Base-by-base conservation (phyloP, 768 basidiomycete species). In the Nidularia pulvinata region DNA sequence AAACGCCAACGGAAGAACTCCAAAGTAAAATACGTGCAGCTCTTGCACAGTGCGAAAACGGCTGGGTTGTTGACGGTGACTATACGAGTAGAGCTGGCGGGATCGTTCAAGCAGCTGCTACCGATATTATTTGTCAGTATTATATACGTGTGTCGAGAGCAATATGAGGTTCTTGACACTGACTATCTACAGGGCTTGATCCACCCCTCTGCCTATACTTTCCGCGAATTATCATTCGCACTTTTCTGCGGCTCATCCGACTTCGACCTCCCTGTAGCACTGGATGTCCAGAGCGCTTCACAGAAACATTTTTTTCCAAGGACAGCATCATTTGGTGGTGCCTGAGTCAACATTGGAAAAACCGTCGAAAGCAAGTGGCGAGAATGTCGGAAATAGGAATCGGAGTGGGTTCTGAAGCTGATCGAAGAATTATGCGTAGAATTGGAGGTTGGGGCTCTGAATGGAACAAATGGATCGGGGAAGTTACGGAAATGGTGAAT, bases 181-280 rank as follows among this genome's bases (percentile, higher is more conserved):
- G 44, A 13, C 19, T 36, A 49, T 46, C 11, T 52, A 7, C 51
- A 89, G 86, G 88, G 88, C 69, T 89, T 19, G 86, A 88, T 57
- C 85, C 86, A 6, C 88, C 86, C 10, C 67, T 88, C 34, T 14
- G 69, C 7, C 65, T 81, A 7, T 89, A 88, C 68, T 74, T 88
- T 51, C 84, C 86, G 19, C 82, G 87, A 13, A 58, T 87, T 25
- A 60, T 79, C 54, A 57, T 70, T 51, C 74, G 86, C 46, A 88
- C 85, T 1, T 59, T 84, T n/a, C 61, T 70, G 54, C 76, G 84
- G 19, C 53, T 83, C 9, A 47, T 78, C 7, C 48, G 72, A 1
- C 55, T 75, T 19, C 36, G 50, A 0, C 54, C 63, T 2, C 59
- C 74, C 0, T 85, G 85, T 58, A 78, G 77, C 33, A 71, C 74